Evolutionary conservation across 345 rosid genomes (phyloP), one percentile per base, ranked within the genome.

Genomic region (Rubroshorea leprosula): DNA sequence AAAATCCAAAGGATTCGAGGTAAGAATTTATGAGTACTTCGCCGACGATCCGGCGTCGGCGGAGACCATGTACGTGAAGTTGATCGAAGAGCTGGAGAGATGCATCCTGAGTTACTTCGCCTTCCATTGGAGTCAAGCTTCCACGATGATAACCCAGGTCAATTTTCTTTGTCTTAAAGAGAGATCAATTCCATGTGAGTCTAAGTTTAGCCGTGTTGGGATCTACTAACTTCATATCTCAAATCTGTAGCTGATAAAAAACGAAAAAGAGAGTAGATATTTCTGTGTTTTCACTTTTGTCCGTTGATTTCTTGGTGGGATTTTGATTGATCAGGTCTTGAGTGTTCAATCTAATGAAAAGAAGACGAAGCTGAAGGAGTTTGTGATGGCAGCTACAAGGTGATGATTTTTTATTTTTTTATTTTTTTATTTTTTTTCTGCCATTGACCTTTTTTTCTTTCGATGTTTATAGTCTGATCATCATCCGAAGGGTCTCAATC

Each of bases 321-420:
- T n/a, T n/a, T n/a, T 35, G 41, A 35, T 6, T 35, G 41, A 13
- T 35, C 12, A 92, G 98, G 84, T 76, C 26, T 50, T 89, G 68
- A 75, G 81, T 43, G 76, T 62, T 27, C 88, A 79, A 57, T 67
- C 78, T 20, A 82, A 74, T 29, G 76, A 77, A 53, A 78, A 69
- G 60, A 63, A 73, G 54, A 71, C 75, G 58, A 89, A 82, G 78
- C 68, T 93, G 20, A 89, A 85, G 59, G 72, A 76, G 48, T 66
- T 87, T 13, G 77, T 85, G 47, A 79, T 89, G 86, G 89, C 96
- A 67, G 99, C 99, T 8, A 89, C 99, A 25, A 85, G 99, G 99
- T 85, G 55, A 45, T 1, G 3, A 10, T 44, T 43, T 50, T 21
- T 39, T 39, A 1, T 0, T 0, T 23, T 29, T 23, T 23, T 35